Base-by-base conservation (phyloP, 371 early-diverging fungal genomes). In the Circinella umbellata region DNA sequence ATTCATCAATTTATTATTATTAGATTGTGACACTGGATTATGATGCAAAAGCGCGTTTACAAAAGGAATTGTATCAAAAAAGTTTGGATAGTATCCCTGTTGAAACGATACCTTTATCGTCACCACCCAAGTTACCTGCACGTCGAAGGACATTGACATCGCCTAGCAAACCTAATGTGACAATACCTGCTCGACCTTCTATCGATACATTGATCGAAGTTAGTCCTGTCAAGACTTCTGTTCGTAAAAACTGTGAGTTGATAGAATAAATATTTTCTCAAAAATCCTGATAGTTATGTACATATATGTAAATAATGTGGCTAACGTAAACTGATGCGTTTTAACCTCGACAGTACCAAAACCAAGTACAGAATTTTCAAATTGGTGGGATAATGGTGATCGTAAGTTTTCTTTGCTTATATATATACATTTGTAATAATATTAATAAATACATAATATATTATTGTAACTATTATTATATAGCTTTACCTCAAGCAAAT, bases 351-450 rank as follows among this genome's bases (percentile, higher is more conserved):
- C 53, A 83, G 81, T 72, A 14, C 81, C 80, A 20, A 72, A 76
- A 35, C 81, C 84, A 61, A 84, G 84, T 42, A 69, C 84, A 10
- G 76, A 80, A 39, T 61, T 63, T 11, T 69, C 59, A 13, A 80
- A 79, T 63, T 84, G 84, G 84, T 84, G 84, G 84, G 84, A 84
- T 64, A 75, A 77, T 47, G 80, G 77, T 15, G 66, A 69, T 27
- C 73, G 67, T 69, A 64, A 60, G 64, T 70, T 4, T 51, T 5
- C 3, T 15, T 47, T 11, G 47, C 47, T 15, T 1, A 47, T 17
- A 15, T 13, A 51, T 13, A n/a, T n/a, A n/a, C n/a, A 51, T 17
- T 51, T 15, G 34, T 4, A 4, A 63, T 36, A 9, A 15, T 36
- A 49, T 35, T 27, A 3, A 37, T 63, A 1, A 20, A 13, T 37